Base-by-base conservation (phyloP, 2,329 filamentous ascomycete species). In the Cordyceps cateniannulata region DNA sequence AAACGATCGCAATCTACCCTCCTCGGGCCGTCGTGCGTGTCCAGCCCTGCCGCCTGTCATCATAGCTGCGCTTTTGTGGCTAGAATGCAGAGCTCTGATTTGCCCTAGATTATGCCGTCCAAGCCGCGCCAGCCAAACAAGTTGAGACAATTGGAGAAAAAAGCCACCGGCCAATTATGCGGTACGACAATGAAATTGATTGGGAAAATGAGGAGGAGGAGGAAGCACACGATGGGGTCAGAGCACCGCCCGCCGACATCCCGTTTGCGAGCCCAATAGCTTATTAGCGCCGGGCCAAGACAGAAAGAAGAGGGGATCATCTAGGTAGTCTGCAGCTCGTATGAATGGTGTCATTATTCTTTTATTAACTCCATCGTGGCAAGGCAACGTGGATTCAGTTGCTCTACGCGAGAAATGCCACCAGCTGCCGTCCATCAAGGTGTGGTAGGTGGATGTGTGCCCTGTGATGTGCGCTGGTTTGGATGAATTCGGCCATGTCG, bases 31-130 rank as follows among this genome's bases (percentile, higher is more conserved):
- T 22, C 25, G 20, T 54, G 40, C 40, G 10, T n/a, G n/a, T n/a
- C n/a, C n/a, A n/a, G n/a, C n/a, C n/a, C 29, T 12, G 29, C 29
- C 22, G 38, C 24, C 18, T 25, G 24, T 44, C 24, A 38, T 45
- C 12, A 51, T 27, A 18, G 35, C 47, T 44, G 56, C 24, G 35
- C 25, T 22, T 2, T 10, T 2, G 48, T 59, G 56, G 56, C 56
- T 22, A 24, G 22, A 55, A 55, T 55, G 32, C 50, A 20, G 40
- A 8, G 51, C 51, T 50, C 42, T 61, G 59, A 61, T 61, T 61
- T 61, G 59, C 25, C 24, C 59, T 20, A 61, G 59, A 50, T 55
- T 32, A 55, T 52, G 48, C 56, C 47, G 56, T 51, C 47, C 18
- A 22, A 44, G 38, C 5, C 16, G 44, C 27, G 32, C 18, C 29